phyloP scores from a whole-genome alignment of 768 basidiomycete species.

The Neoboletus magnificus region DNA sequence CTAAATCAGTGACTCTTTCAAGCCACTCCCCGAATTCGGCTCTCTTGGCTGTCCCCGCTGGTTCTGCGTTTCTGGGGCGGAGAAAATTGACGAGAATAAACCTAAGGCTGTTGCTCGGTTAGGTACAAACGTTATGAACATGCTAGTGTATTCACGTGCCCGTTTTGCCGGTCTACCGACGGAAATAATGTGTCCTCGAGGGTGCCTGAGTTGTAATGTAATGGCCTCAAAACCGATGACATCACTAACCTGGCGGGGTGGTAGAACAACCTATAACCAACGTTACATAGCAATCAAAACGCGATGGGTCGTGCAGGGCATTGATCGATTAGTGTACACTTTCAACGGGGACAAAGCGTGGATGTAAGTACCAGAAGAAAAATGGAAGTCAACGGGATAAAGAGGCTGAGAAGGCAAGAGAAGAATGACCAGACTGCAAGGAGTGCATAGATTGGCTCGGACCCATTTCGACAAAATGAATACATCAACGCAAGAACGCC shows the following conservation, averaged over 20 bases:
- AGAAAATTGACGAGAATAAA: conserved; percentile 1
- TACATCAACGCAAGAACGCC: conserved; percentile 20
- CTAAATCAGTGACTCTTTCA: neutral
- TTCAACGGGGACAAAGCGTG: conserved; percentile 27
- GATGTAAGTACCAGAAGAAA: conserved; percentile 26
- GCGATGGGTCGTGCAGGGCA: conserved; percentile 13
- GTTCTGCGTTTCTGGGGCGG: neutral
- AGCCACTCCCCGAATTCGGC: conserved; percentile 20
- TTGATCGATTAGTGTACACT: conserved; percentile 33
- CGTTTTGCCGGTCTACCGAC: conserved; percentile 7
- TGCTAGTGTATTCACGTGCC: neutral
- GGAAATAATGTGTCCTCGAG: conserved; percentile 12
- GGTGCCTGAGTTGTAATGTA: conserved; percentile 23
- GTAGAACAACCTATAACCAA: conserved; percentile 19
- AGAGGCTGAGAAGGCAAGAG: conserved; percentile 12
- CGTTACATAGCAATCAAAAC: conserved; percentile 27
- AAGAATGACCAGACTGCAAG: conserved; percentile 13
- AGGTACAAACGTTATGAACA: neutral
- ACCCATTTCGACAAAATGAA: conserved; percentile 25
- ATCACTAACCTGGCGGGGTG: conserved; percentile 18
- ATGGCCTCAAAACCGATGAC: conserved; percentile 11
- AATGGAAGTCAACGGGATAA: conserved; percentile 16
- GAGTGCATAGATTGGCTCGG: conserved; percentile 26
- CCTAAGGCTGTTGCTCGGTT: neutral
- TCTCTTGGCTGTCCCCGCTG: conserved; percentile 1